These are phyloP conservation scores for Melampsora occidentalis DNA, from an alignment of 1,284 basidiomycete genomes.

Conservation along the genomic window DNA sequence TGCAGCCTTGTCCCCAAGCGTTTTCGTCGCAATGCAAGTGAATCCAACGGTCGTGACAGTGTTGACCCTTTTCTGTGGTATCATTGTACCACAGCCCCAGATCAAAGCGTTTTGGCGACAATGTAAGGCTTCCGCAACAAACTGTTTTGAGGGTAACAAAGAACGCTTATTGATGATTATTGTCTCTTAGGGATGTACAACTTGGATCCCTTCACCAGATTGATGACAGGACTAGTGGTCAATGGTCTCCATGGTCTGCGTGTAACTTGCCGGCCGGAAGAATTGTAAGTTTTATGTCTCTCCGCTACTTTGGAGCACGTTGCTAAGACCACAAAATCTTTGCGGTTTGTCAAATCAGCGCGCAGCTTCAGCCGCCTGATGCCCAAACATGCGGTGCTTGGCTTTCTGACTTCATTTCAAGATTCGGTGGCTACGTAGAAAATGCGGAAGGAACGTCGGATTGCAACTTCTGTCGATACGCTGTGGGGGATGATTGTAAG, in stretches of 20 bases:
- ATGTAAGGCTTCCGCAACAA: neutral
- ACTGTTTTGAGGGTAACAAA: slow-evolving; percentile 49
- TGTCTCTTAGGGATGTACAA: slow-evolving; percentile 74
- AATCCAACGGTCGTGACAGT: slow-evolving; percentile 60
- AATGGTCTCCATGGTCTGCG: slow-evolving; percentile 5
- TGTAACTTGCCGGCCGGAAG: slow-evolving; percentile 50
- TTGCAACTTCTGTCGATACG: slow-evolving; percentile 71
- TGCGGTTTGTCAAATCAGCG: slow-evolving; percentile 57
- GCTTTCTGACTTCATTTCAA: slow-evolving; percentile 63
- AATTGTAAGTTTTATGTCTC: slow-evolving; percentile 71
- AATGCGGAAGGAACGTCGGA: slow-evolving; percentile 63
- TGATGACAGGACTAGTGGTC: slow-evolving; percentile 58
- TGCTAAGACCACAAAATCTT: neutral
- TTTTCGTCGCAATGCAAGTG: slow-evolving; percentile 70
- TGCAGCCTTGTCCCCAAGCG: slow-evolving; percentile 68
- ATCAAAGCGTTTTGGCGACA: slow-evolving; percentile 5
- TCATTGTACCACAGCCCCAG: slow-evolving; percentile 63
- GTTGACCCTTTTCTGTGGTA: slow-evolving; percentile 55
- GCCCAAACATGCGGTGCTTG: slow-evolving; percentile 72
- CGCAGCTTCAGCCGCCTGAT: slow-evolving; percentile 66
- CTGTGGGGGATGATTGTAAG: slow-evolving; percentile 13
- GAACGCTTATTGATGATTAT: slow-evolving; percentile 63
- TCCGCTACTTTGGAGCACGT: slow-evolving; percentile 58
- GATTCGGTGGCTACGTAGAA: slow-evolving; percentile 62
- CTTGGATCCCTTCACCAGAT: slow-evolving; percentile 64